A percentile compares a stretch with the other conserved stretches of the same genome.
phyloP scores from a whole-genome alignment of 148 eudicot genomes.

The Rhododendron kiyosumense region DNA sequence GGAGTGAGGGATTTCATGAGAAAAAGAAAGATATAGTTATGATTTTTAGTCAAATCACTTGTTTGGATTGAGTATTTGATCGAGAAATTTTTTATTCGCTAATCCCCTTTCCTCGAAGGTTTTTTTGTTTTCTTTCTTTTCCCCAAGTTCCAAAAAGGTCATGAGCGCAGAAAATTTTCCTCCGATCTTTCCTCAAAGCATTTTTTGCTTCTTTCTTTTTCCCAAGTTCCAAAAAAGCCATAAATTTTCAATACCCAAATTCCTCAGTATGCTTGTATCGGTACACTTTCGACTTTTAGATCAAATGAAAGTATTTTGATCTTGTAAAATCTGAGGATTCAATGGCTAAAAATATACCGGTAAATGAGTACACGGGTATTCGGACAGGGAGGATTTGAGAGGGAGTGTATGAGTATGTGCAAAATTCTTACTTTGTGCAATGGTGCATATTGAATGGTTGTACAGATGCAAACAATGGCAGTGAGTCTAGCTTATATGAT shows the following conservation, averaged over 20 bases:
- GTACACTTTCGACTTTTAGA: background rate
- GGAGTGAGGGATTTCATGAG: too few relatives aligned
- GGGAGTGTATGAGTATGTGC: background rate
- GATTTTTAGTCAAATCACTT: background rate
- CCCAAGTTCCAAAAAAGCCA: too few relatives aligned
- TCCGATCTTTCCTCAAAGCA: too few relatives aligned
- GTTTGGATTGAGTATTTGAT: too few relatives aligned
- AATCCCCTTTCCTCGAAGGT: too few relatives aligned
- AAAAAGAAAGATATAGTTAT: background rate
- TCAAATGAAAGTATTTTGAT: background rate
- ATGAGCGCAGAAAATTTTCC: too few relatives aligned
- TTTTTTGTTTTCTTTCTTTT: too few relatives aligned
- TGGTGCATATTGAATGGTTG: background rate
- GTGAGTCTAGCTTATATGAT: slow-evolving; percentile 58
- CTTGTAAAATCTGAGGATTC: background rate
- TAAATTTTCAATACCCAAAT: too few relatives aligned
- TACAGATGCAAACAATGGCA: slow-evolving; percentile 69
- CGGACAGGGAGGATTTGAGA: background rate
- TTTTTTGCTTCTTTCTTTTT: too few relatives aligned
- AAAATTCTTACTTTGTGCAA: too few relatives aligned
- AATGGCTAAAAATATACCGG: background rate
- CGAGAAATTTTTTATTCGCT: too few relatives aligned
- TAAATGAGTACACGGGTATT: background rate
- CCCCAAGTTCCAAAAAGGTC: too few relatives aligned
- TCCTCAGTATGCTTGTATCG: background rate